phyloP scores from a whole-genome alignment of 208 protist genomes.

The Willaertia magna region DNA sequence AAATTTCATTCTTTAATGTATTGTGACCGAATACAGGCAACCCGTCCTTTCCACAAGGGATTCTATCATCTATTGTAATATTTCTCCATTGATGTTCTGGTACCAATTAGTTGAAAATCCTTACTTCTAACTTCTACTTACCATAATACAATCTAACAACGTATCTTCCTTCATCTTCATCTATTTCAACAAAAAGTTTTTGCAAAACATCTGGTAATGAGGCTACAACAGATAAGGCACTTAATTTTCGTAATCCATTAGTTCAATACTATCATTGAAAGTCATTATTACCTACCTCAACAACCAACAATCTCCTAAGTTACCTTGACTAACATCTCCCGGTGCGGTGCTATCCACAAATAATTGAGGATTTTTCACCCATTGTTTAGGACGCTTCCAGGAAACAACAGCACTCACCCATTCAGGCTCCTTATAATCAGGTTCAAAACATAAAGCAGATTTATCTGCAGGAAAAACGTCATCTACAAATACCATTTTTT shows the following conservation, averaged over 20 bases:
- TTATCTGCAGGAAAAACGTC: slow-evolving; percentile 4
- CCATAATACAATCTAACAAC: neutral
- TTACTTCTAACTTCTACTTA: too few species aligned
- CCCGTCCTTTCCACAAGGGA: neutral
- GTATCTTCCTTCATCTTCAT: neutral
- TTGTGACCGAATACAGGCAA: neutral
- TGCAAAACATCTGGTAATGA: neutral
- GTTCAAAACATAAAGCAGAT: neutral
- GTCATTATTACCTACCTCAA: too few species aligned
- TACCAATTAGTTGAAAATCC: too few species aligned
- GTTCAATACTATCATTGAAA: too few species aligned
- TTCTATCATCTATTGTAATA: neutral
- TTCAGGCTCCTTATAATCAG: neutral
- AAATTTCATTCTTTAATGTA: neutral
- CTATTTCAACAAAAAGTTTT: neutral
- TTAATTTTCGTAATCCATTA: neutral
- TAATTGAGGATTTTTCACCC: neutral
- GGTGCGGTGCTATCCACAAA: neutral
- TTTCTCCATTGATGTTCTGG: neutral
- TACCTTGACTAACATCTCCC: neutral
- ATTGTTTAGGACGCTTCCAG: neutral
- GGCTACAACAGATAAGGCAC: neutral
- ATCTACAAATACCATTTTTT: neutral
- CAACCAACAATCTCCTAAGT: neutral
- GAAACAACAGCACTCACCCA: neutral